These are phyloP conservation scores for Ceratocystis colombiana DNA, from an alignment of 2,329 filamentous ascomycete genomes.

Conservation along the genomic window DNA sequence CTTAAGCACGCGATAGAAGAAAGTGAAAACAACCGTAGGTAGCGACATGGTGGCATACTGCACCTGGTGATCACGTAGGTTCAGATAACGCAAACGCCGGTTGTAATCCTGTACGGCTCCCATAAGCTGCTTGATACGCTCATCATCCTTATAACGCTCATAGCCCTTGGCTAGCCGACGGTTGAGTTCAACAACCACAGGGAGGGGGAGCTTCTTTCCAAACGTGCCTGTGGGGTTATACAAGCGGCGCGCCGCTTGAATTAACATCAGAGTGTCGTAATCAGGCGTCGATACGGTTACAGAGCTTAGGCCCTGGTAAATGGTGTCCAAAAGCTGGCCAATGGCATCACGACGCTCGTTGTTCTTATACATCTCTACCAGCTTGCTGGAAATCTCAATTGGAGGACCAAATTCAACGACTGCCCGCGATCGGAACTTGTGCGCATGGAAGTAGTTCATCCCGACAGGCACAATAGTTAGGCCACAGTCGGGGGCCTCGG, in stretches of 20 bases:
- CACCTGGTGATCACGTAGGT: conserved; percentile 87
- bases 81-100: conserved; percentile 70
- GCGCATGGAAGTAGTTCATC: conserved; percentile 99
- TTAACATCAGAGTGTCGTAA: conserved; percentile 93
- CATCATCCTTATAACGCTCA: conserved; percentile 82
- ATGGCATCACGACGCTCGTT: conserved; percentile 82
- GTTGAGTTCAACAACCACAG: conserved; percentile 89
- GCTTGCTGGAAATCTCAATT: conserved; percentile 69
- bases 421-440: conserved; percentile 93
- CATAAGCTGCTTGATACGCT: conserved; percentile 65
- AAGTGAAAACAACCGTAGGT: conserved; percentile 60
- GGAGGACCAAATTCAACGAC: conserved; percentile 92
- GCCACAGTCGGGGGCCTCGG: conserved; percentile 73
- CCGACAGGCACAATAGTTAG: conserved; percentile 92
- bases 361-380: conserved; percentile 75
- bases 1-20: conserved; percentile 73
- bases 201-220: conserved; percentile 83
- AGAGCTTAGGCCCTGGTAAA: conserved; percentile 72
- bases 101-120: conserved; percentile 77
- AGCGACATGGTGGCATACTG: conserved; percentile 80
- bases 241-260: conserved; percentile 82
- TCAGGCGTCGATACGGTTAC: conserved; percentile 89
- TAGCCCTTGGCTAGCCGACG: conserved; percentile 84
- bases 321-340: conserved; percentile 70
- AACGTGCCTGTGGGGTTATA: conserved; percentile 64